Percentiles rank a stretch among this genome's conserved stretches.
Evolutionary conservation across 2,329 filamentous ascomycete species (phyloP).

Genomic region (Sporothrix sp.): DNA sequence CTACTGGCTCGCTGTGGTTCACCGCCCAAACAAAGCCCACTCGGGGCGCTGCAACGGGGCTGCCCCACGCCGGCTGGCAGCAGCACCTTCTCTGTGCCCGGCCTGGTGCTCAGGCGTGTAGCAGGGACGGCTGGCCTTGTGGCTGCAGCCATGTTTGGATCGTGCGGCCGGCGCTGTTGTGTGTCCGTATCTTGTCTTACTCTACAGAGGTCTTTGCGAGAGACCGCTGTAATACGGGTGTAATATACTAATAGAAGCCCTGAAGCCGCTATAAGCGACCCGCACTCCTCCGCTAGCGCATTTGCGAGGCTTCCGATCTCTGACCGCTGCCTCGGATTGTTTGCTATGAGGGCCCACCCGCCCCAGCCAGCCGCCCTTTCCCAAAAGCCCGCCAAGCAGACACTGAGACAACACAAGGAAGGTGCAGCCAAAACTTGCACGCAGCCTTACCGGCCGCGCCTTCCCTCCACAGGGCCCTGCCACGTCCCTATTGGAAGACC

Average conservation of each 20-base stretch:
- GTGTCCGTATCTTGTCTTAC: no score
- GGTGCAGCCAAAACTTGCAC: no score
- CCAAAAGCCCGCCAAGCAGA: not conserved
- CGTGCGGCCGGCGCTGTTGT: not conserved
- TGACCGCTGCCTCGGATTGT: conserved; percentile 14
- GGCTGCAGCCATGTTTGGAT: not conserved
- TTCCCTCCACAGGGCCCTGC: not conserved
- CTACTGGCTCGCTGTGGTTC: not conserved
- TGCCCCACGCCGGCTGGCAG: no score
- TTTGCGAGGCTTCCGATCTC: conserved; percentile 13
- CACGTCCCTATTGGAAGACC: not conserved
- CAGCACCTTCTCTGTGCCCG: no score
- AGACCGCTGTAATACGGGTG: no score
- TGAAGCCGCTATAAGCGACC: not conserved
- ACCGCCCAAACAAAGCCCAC: conserved; percentile 7
- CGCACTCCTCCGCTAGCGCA: conserved; percentile 2
- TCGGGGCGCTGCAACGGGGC: not conserved
- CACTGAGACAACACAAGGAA: no score
- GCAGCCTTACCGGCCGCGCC: conserved; percentile 12
- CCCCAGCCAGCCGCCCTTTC: conserved; percentile 7
- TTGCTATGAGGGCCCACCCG: conserved; percentile 12
- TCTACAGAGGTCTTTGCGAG: no score
- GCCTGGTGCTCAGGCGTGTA: no score
- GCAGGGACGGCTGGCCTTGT: not conserved
- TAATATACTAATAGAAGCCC: no score